These are phyloP conservation scores for Melaleuca quinquenervia DNA, from an alignment of 345 rosid species.

Conservation along the genomic window DNA sequence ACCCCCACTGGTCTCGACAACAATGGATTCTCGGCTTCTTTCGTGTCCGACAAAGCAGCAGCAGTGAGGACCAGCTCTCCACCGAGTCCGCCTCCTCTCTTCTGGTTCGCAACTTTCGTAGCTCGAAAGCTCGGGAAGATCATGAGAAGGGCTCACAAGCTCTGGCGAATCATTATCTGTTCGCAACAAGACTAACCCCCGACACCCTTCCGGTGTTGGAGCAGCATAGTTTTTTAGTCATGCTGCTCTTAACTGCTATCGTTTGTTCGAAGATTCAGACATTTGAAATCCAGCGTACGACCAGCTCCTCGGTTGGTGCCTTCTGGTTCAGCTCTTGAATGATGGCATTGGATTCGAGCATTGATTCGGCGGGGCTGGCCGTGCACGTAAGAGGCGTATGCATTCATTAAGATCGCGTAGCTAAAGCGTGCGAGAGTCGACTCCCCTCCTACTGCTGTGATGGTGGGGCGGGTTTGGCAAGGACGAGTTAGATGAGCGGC, in stretches of 20 bases:
- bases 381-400: not conserved
- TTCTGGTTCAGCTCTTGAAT: not conserved
- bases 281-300: not conserved
- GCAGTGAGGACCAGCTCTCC: conserved; percentile 3
- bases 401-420: not conserved
- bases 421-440: not conserved
- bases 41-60: conserved; percentile 1
- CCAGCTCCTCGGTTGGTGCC: not conserved
- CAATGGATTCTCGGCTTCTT: conserved; percentile 9
- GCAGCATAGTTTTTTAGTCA: not conserved
- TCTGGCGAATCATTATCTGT: conserved; percentile 70
- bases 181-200: conserved; percentile 11
- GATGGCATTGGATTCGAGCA: not conserved
- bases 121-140: conserved; percentile 40
- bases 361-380: not conserved
- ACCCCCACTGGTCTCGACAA: conserved; percentile 11
- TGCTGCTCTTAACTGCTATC: not conserved
- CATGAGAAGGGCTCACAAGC: conserved; percentile 39
- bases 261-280: not conserved
- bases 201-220: not conserved
- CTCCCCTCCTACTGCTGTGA: not conserved
- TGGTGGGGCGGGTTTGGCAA: not conserved
- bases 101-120: conserved; percentile 28
- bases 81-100: conserved; percentile 15
- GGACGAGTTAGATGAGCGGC: not conserved